phyloP scores from a whole-genome alignment of 2,329 filamentous ascomycete genomes.

The Colletotrichum orbiculare region DNA sequence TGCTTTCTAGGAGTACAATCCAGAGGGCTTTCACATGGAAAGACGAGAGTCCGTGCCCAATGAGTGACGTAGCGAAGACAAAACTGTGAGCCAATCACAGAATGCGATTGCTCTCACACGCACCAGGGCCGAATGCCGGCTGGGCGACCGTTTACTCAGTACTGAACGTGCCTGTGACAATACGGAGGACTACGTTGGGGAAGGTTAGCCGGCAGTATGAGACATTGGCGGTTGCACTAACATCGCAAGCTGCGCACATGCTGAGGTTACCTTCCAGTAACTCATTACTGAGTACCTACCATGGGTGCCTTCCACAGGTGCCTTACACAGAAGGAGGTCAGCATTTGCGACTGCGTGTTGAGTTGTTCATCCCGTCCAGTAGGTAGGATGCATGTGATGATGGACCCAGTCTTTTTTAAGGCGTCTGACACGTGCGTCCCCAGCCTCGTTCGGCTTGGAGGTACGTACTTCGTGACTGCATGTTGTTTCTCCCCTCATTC shows the following conservation, averaged over 20 bases:
- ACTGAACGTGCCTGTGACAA: neutral
- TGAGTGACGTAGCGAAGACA: conserved; percentile 21
- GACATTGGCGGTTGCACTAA: neutral
- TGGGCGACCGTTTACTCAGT: conserved; percentile 17
- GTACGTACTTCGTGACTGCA: too few relatives aligned
- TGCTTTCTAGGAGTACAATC: neutral
- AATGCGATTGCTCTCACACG: neutral
- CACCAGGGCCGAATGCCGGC: conserved; percentile 37
- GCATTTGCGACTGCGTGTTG: conserved; percentile 11
- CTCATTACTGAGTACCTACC: too few relatives aligned
- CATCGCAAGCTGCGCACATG: conserved; percentile 9
- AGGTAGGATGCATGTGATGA: conserved; percentile 36
- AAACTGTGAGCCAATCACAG: conserved; percentile 7
- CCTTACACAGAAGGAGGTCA: too few relatives aligned
- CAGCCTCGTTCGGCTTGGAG: conserved; percentile 5
- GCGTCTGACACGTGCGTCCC: conserved; percentile 38
- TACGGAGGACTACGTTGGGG: too few relatives aligned
- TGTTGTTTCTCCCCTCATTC: conserved; percentile 14
- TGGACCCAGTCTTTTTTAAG: conserved; percentile 8
- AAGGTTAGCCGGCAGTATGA: neutral
- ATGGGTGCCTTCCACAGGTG: too few relatives aligned
- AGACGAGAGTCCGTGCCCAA: conserved; percentile 21
- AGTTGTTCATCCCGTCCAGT: conserved; percentile 32
- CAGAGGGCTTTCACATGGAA: conserved; percentile 31
- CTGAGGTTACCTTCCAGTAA: neutral